These are phyloP conservation scores for Camellia oleifera DNA, from an alignment of 179 eudicot species.

Conservation along the genomic window DNA sequence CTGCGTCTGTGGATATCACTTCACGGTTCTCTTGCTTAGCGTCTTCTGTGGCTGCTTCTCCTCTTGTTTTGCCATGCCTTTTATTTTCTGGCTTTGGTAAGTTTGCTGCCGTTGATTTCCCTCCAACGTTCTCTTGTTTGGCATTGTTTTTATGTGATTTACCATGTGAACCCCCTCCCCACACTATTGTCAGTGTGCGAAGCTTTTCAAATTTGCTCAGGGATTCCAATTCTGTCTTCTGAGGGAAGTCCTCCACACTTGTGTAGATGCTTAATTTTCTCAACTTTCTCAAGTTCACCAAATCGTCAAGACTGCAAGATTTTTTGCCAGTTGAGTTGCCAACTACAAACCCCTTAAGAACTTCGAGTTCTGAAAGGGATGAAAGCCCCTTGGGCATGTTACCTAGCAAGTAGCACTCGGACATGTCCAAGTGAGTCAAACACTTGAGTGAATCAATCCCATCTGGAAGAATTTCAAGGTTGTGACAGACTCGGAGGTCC, in stretches of 20 bases:
- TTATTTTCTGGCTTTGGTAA: too few species aligned
- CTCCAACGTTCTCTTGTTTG: too few species aligned
- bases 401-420: conserved; percentile 34
- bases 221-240: not conserved
- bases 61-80: too few species aligned
- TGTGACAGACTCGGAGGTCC: conserved; percentile 39
- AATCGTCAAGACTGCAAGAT: conserved; percentile 19
- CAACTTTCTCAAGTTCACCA: conserved; percentile 14
- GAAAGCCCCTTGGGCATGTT: conserved; percentile 32
- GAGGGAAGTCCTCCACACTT: conserved; percentile 11
- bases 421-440: conserved; percentile 35
- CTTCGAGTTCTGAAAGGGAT: conserved; percentile 22
- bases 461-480: conserved; percentile 27
- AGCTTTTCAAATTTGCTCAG: conserved; percentile 3
- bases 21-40: too few species aligned
- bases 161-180: conserved; percentile 5
- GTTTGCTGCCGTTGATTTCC: too few species aligned
- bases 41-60: too few species aligned
- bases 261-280: conserved; percentile 27
- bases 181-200: conserved; percentile 15
- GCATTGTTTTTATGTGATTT: not conserved
- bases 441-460: conserved; percentile 25
- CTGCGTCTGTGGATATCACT: too few species aligned
- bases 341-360: conserved; percentile 41
- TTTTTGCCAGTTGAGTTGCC: not conserved